Evolutionary conservation across 495 filamentous ascomycete species (phyloP), one percentile per base, ranked within the genome.

Genomic region (Trichoderma asperelloides): DNA sequence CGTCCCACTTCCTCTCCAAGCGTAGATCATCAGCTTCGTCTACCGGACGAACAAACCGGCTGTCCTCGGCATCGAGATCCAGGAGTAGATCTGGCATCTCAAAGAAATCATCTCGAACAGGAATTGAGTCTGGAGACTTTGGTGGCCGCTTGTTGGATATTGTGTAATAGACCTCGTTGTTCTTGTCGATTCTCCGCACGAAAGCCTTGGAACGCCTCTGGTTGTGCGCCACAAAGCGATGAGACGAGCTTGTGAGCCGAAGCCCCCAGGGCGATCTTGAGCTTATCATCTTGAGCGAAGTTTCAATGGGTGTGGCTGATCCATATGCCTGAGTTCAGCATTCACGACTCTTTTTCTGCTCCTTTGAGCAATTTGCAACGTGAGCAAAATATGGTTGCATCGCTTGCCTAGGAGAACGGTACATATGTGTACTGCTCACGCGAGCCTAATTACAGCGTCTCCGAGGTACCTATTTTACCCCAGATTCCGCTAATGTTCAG

Each of bases 31-130:
- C 55, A 30, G 25, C 12, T 25, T 60, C 55, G 55, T 60, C 55
- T 30, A 30, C 25, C 55, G 16, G 55, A 9, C 55, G 55, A 4
- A 60, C 55, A 18, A 60, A 60, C 2, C 41, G 39, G 41, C 64
- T 45, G 7, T n/a, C 64, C 21, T 47, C 39, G 40, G 64, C 64
- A 23, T 65, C 64, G 25, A 65, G 64, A 25, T 65, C 64, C 39
- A 65, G 41, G 41, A 65, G 15, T 8, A 65, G 43, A 21, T 49
- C 27, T 4, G 64, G 43, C 40, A 49, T 65, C 64, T 65, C 64
- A 28, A 65, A 65, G 18, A 43, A 40, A 16, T 64, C 62, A 41
- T 64, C 40, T 13, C 62, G 30, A 0, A 39, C 12, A 33, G 62
- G 62, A 12, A 40, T 64, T 4, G 33, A 28, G 12, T 60, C 55